phyloP scores from a whole-genome alignment of 352 stramenopile species.

The Pythium scleroteichum region DNA sequence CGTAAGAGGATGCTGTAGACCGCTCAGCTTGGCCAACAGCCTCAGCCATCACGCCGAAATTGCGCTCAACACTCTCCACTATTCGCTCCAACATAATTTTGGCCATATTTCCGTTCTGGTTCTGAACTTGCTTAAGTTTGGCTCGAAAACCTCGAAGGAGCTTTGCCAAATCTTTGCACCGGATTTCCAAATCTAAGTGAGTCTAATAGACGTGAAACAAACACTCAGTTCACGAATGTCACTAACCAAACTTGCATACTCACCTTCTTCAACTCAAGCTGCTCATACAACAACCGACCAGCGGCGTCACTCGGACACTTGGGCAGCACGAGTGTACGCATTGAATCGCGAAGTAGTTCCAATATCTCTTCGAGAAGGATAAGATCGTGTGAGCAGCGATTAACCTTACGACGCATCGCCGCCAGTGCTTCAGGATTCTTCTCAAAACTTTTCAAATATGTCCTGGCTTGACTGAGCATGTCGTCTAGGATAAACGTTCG shows the following conservation, averaged over 20 bases:
- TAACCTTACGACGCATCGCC: conserved; percentile 89
- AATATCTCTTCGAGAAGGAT: conserved; percentile 97
- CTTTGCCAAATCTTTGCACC: conserved; percentile 94
- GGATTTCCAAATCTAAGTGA: conserved; percentile 82
- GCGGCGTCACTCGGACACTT: conserved; percentile 86
- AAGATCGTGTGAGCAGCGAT: conserved; percentile 92
- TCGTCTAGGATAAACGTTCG: conserved; percentile 96
- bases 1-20: conserved; percentile 65
- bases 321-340: conserved; percentile 91
- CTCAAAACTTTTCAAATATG: conserved; percentile 91
- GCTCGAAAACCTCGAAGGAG: conserved; percentile 88
- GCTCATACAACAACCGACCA: conserved; percentile 90
- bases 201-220: conserved; percentile 30
- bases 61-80: conserved; percentile 61
- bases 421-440: conserved; percentile 91
- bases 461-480: conserved; percentile 91
- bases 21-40: conserved; percentile 67
- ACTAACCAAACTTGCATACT: no score
- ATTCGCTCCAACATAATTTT: conserved; percentile 71
- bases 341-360: conserved; percentile 92
- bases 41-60: conserved; percentile 59
- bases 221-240: no score
- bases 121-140: conserved; percentile 89
- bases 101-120: conserved; percentile 76
- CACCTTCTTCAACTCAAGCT: conserved; percentile 88